These are phyloP conservation scores for Furcasterigmium sp. DNA, from an alignment of 2,329 filamentous ascomycete genomes.

Conservation along the genomic window DNA sequence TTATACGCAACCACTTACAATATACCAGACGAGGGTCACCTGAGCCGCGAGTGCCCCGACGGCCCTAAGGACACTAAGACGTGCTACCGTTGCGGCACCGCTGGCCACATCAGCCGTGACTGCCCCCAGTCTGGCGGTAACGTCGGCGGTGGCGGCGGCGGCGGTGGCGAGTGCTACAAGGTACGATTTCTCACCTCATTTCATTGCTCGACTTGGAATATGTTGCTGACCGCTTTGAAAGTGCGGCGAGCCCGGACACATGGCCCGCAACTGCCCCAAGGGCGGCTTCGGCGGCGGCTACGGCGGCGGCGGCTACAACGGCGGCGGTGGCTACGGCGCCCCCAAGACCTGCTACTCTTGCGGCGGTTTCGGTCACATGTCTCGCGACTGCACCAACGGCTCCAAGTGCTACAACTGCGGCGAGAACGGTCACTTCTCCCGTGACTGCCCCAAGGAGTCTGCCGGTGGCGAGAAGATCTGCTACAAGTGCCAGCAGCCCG, in stretches of 20 bases:
- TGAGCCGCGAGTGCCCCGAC: conserved; percentile 79
- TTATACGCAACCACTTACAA: no score
- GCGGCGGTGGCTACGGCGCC: conserved; percentile 44
- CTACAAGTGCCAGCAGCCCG: conserved; percentile 86
- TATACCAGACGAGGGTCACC: conserved; percentile 28
- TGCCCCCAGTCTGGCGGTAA: conserved; percentile 54
- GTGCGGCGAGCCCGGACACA: conserved; percentile 94
- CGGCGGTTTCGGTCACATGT: conserved; percentile 95
- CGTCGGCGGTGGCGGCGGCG: conserved; percentile 40
- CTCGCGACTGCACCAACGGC: conserved; percentile 94
- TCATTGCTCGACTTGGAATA: no score
- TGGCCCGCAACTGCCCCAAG: conserved; percentile 84
- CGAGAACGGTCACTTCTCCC: conserved; percentile 90
- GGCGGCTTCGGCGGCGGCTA: conserved; percentile 49
- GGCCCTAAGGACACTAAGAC: conserved; percentile 81
- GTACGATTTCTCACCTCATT: conserved; percentile 21
- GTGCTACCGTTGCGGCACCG: conserved; percentile 73
- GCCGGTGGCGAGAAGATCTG: conserved; percentile 87
- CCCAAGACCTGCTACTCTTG: conserved; percentile 97
- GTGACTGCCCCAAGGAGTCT: conserved; percentile 93
- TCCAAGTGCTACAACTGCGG: conserved; percentile 99
- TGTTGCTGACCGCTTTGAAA: conserved; percentile 20
- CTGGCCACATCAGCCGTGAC: conserved; percentile 84
- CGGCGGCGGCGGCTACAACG: conserved; percentile 36
- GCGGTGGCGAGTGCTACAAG: conserved; percentile 81